phyloP scores from a whole-genome alignment of 495 filamentous ascomycete genomes.

The Pseudoneurospora amorphoporcata region DNA sequence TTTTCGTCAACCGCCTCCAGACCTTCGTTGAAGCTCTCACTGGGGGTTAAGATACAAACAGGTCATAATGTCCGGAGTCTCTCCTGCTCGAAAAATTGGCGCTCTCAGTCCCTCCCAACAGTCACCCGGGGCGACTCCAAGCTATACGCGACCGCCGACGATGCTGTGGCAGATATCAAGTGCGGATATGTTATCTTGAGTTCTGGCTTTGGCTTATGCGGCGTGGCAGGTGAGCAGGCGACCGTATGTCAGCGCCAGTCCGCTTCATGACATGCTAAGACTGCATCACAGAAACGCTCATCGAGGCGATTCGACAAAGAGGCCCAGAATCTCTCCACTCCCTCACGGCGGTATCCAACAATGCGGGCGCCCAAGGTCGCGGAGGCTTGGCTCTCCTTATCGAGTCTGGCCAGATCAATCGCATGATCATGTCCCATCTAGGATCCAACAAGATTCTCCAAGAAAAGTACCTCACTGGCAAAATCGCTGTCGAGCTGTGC shows the following conservation, averaged over 20 bases:
- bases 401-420: constrained; percentile 43
- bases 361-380: constrained; percentile 47
- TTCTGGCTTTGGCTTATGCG: constrained; percentile 53
- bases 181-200: constrained; percentile 49
- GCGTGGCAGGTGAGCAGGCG: constrained; percentile 40
- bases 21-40: background rate
- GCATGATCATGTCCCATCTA: constrained; percentile 50
- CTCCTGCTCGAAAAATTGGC: constrained; percentile 11
- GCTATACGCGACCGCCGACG: constrained; percentile 45
- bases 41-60: background rate
- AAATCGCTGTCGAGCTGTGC: constrained; percentile 54
- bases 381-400: constrained; percentile 46
- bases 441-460: constrained; percentile 58
- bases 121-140: constrained; percentile 37
- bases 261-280: background rate
- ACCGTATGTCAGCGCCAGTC: background rate
- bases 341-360: constrained; percentile 57
- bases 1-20: background rate
- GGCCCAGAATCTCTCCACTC: constrained; percentile 36
- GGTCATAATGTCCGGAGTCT: background rate
- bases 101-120: constrained; percentile 15
- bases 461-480: constrained; percentile 49
- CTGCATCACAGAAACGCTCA: constrained; percentile 30
- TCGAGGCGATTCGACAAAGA: constrained; percentile 36
- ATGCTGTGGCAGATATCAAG: constrained; percentile 49